Percentiles rank a stretch among this genome's conserved stretches.
Conservation (phyloP, 78 protist genomes). For the Guillardia theta region DNA sequence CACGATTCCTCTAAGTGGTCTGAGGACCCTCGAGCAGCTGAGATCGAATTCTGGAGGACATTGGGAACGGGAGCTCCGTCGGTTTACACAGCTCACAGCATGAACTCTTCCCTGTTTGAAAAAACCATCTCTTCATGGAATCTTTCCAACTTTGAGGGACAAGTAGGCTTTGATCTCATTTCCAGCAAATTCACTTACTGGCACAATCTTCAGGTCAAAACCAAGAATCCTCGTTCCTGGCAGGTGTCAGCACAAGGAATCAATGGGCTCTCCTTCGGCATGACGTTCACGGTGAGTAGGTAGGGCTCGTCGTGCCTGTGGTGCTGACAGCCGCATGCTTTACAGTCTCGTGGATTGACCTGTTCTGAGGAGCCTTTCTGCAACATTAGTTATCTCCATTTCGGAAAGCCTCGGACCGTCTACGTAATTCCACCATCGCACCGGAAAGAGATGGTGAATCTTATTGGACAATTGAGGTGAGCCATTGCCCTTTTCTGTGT, state of each 20-base stretch:
- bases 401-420: neutral
- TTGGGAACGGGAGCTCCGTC: neutral
- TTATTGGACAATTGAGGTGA: too few relatives aligned
- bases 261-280: neutral
- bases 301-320: too few relatives aligned
- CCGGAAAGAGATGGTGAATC: too few relatives aligned
- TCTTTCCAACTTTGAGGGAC: neutral
- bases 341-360: neutral
- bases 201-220: neutral
- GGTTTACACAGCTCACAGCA: neutral
- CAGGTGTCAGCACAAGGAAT: neutral
- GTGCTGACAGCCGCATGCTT: too few relatives aligned
- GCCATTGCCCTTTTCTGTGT: too few relatives aligned
- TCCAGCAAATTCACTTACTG: neutral
- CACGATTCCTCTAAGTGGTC: neutral
- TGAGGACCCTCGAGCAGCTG: neutral
- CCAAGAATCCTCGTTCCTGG: neutral
- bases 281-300: neutral
- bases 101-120: neutral
- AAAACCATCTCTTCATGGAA: neutral
- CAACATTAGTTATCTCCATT: neutral
- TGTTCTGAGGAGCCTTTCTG: neutral
- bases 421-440: neutral
- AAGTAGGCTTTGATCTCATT: neutral
- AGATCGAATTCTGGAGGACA: neutral